A percentile compares a stretch with the other conserved stretches of the same genome.
These are phyloP conservation scores for Aspergillus incahuasiensis DNA, from an alignment of 495 filamentous ascomycete genomes.

Conservation along the genomic window DNA sequence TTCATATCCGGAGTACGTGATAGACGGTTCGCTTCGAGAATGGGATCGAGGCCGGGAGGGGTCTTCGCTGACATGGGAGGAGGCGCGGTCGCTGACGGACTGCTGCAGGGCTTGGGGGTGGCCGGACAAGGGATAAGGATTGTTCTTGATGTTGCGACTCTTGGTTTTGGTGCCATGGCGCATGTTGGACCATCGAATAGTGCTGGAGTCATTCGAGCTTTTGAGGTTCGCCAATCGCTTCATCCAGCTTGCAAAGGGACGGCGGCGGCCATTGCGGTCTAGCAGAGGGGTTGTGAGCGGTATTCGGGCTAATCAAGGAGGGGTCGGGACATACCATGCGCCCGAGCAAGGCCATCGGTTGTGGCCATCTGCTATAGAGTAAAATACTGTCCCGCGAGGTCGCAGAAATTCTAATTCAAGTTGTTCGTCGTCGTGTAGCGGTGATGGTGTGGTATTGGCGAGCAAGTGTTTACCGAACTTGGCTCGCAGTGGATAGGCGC, in stretches of 20 bases:
- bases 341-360: constrained; percentile 57
- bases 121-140: constrained; percentile 74
- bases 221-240: constrained; percentile 89
- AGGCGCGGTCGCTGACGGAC: constrained; percentile 45
- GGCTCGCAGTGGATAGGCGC: background rate
- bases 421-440: background rate
- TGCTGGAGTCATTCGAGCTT: constrained; percentile 48
- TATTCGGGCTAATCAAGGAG: background rate
- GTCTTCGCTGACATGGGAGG: constrained; percentile 32
- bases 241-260: constrained; percentile 89
- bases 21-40: constrained; percentile 49
- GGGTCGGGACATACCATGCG: constrained; percentile 59
- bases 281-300: constrained; percentile 13
- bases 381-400: background rate
- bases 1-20: constrained; percentile 54
- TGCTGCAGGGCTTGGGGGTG: constrained; percentile 31
- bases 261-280: constrained; percentile 68
- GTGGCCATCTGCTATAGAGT: constrained; percentile 53
- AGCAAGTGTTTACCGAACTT: background rate
- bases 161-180: constrained; percentile 49
- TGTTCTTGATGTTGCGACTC: constrained; percentile 63
- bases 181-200: constrained; percentile 47
- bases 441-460: background rate
- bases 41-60: constrained; percentile 28
- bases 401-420: too few species aligned